Conservation (phyloP, 2,329 filamentous ascomycete species). For the Conoideocrella luteorostrata region DNA sequence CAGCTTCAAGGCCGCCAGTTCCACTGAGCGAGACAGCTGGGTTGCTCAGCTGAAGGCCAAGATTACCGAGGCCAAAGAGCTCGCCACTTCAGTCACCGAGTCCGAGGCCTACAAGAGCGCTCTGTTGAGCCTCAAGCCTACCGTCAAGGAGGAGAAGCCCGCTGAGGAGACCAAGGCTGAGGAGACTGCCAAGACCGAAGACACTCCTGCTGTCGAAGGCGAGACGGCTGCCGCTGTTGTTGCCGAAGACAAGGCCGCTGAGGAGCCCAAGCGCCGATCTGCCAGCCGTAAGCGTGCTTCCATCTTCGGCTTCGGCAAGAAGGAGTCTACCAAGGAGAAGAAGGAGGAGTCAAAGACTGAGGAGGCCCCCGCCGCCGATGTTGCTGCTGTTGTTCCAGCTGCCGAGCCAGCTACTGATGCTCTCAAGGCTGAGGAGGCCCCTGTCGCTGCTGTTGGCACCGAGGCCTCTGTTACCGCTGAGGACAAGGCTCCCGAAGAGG, state of each 20-base stretch:
- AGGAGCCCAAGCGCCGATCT: constrained; percentile 57
- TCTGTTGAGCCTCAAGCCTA: constrained; percentile 59
- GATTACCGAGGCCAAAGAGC: constrained; percentile 77
- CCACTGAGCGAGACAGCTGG: constrained; percentile 87
- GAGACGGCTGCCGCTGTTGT: constrained; percentile 21
- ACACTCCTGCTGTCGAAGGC: constrained; percentile 21
- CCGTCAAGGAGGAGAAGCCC: constrained; percentile 23
- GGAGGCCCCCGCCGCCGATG: constrained; percentile 26
- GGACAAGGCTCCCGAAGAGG: constrained; percentile 28
- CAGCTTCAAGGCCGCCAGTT: constrained; percentile 73
- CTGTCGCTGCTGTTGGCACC: constrained; percentile 29
- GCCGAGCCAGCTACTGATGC: constrained; percentile 29
- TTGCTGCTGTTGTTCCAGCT: constrained; percentile 25
- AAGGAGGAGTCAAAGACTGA: constrained; percentile 29
- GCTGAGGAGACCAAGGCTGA: constrained; percentile 23
- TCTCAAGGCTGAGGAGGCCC: constrained; percentile 28
- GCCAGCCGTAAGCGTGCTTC: constrained; percentile 60
- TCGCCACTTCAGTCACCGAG: constrained; percentile 65
- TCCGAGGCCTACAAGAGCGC: constrained; percentile 85
- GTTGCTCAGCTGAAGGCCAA: constrained; percentile 75
- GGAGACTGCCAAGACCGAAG: constrained; percentile 32
- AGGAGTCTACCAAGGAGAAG: constrained; percentile 34
- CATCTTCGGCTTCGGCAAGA: constrained; percentile 57
- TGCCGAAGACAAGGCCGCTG: constrained; percentile 27
- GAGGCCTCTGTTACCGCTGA: constrained; percentile 22